Evolutionary conservation across 2,329 filamentous ascomycete species (phyloP).

Genomic region (Sarocladiaceae sp.): DNA sequence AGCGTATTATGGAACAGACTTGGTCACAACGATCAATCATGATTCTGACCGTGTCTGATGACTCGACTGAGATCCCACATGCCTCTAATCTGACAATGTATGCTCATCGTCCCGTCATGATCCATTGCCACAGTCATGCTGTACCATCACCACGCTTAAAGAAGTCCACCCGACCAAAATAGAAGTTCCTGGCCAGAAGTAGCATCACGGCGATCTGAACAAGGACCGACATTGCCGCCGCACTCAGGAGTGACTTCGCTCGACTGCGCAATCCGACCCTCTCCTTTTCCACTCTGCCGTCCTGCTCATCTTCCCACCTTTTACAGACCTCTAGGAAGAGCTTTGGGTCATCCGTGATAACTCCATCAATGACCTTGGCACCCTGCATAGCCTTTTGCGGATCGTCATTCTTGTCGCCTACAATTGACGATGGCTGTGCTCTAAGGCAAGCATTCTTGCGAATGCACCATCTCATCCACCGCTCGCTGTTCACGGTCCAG

Average conservation of each 20-base stretch:
- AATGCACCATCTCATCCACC: slow-evolving; percentile 80
- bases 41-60: no score
- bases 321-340: slow-evolving; percentile 59
- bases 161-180: slow-evolving; percentile 5
- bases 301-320: slow-evolving; percentile 29
- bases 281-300: slow-evolving; percentile 16
- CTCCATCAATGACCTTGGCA: slow-evolving; percentile 58
- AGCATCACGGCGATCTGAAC: slow-evolving; percentile 15
- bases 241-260: slow-evolving; percentile 14
- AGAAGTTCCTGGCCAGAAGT: slow-evolving; percentile 14
- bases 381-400: neutral
- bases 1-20: no score
- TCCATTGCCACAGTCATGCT: no score
- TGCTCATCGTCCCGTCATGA: no score
- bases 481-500: slow-evolving; percentile 83
- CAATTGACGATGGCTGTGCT: neutral
- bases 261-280: slow-evolving; percentile 12
- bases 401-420: slow-evolving; percentile 22
- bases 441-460: slow-evolving; percentile 21
- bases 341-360: slow-evolving; percentile 80
- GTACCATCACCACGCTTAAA: neutral
- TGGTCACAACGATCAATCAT: no score
- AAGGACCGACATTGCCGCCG: slow-evolving; percentile 3
- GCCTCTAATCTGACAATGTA: no score
- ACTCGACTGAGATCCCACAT: no score